Percentiles rank a stretch among this genome's conserved stretches.
Evolutionary conservation across 1,139 yeast species (phyloP).

Genomic region (Diutina rugosa): DNA sequence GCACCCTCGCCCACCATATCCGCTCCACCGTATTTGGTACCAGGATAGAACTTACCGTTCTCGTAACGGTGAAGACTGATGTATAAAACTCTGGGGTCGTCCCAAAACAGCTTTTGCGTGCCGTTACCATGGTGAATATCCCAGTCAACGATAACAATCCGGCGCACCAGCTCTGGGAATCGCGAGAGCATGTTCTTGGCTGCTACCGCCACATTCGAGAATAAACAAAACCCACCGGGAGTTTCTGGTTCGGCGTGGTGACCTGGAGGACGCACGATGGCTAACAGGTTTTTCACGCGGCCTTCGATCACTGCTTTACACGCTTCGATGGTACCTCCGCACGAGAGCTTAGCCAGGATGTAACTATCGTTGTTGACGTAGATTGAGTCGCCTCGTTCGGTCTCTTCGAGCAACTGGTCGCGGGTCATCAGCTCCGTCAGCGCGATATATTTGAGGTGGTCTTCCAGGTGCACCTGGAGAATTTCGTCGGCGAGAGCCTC

Average conservation of each 20-base stretch:
- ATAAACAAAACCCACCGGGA: conserved; percentile 94
- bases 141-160: conserved; percentile 86
- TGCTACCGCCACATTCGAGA: conserved; percentile 95
- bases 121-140: conserved; percentile 98
- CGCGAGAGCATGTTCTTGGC: conserved; percentile 71
- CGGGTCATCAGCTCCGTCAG: conserved; percentile 71
- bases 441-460: conserved; percentile 64
- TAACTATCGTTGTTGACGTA: conserved; percentile 88
- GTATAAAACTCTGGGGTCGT: conserved; percentile 84
- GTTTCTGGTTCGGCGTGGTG: conserved; percentile 98
- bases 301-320: conserved; percentile 94
- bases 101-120: conserved; percentile 81
- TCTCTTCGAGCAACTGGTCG: conserved; percentile 66
- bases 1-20: conserved; percentile 72
- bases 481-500: conserved; percentile 86
- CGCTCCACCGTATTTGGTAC: conserved; percentile 70
- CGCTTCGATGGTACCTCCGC: conserved; percentile 96
- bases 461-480: conserved; percentile 70
- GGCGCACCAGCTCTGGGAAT: conserved; percentile 81
- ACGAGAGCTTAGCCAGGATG: conserved; percentile 78
- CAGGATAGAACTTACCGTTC: conserved; percentile 88
- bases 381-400: conserved; percentile 89
- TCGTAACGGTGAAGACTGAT: conserved; percentile 89
- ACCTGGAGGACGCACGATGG: conserved; percentile 97
- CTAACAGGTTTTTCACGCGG: conserved; percentile 78